phyloP scores from a whole-genome alignment of 768 basidiomycete species.

The Pleurotus pulmonarius region DNA sequence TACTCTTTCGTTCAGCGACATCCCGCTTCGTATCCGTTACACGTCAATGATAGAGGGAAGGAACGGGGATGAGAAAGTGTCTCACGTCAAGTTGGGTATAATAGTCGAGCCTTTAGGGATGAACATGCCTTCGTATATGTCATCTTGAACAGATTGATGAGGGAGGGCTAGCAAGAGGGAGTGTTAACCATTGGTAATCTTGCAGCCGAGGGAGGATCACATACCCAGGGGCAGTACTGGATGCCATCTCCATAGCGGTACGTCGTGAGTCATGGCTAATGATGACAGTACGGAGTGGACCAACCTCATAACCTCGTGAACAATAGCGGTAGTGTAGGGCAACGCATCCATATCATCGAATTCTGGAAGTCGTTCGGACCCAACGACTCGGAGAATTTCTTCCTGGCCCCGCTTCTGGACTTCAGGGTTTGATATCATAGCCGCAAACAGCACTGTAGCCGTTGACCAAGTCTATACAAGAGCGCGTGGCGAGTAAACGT shows the following conservation, averaged over 20 bases:
- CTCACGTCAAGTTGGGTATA: constrained; percentile 28
- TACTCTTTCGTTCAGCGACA: constrained; percentile 20
- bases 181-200: neutral
- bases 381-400: constrained; percentile 24
- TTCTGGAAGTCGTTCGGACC: constrained; percentile 18
- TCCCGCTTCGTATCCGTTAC: constrained; percentile 14
- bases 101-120: constrained; percentile 31
- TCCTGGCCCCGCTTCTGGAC: constrained; percentile 20
- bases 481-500: too few relatives aligned
- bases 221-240: neutral
- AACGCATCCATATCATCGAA: constrained; percentile 15
- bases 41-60: neutral
- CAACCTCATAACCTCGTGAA: constrained; percentile 45
- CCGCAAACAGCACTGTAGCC: too few relatives aligned
- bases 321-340: constrained; percentile 31
- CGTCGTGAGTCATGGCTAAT: neutral
- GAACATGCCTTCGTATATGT: constrained; percentile 13
- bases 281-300: constrained; percentile 6
- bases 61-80: neutral
- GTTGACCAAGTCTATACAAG: too few relatives aligned
- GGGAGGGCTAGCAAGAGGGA: neutral
- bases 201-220: neutral
- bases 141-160: constrained; percentile 7
- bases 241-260: neutral
- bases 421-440: constrained; percentile 12